Evolutionary conservation across 73 alveolate genomes (phyloP), one percentile per base, ranked within the genome.

Genomic region (Effrenium voratum): DNA sequence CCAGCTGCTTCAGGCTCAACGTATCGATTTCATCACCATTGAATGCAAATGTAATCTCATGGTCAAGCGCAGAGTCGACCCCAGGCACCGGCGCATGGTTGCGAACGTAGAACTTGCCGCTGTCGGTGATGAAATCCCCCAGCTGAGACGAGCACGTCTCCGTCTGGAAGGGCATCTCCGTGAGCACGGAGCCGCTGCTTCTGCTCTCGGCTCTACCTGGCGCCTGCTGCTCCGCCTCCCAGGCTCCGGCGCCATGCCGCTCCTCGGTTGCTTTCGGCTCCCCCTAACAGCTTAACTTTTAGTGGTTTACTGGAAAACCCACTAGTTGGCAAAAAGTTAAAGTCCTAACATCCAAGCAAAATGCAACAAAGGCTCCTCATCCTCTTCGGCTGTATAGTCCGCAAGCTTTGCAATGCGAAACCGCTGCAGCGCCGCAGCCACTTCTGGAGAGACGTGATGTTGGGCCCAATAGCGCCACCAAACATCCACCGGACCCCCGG

Each of bases 371-470:
- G n/a, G n/a, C n/a, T n/a, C n/a, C n/a, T n/a, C n/a, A n/a, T n/a
- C n/a, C n/a, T n/a, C n/a, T n/a, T n/a, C n/a, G n/a, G n/a, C n/a
- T n/a, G n/a, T n/a, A n/a, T n/a, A n/a, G n/a, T n/a, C n/a, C n/a
- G n/a, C n/a, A n/a, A n/a, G n/a, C n/a, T n/a, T n/a, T n/a, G n/a
- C n/a, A n/a, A n/a, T n/a, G n/a, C n/a, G n/a, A n/a, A n/a, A n/a
- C n/a, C n/a, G n/a, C n/a, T n/a, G n/a, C n/a, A n/a, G n/a, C 30
- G 77, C 77, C n/a, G 77, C 77, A 22, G 77, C 77, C 77, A 66
- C 77, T 26, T 66, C 77, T 12, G 45, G 77, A 40, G 77, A 66
- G 36, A 66, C 43, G 45, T 66, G 77, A 40, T 66, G 77, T 24
- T 66, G 77, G 77, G 77, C 77, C 77, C 77, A 66, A 24, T 66